phyloP scores from a whole-genome alignment of 768 basidiomycete species.

The Tylopilus vinaceipallidus region DNA sequence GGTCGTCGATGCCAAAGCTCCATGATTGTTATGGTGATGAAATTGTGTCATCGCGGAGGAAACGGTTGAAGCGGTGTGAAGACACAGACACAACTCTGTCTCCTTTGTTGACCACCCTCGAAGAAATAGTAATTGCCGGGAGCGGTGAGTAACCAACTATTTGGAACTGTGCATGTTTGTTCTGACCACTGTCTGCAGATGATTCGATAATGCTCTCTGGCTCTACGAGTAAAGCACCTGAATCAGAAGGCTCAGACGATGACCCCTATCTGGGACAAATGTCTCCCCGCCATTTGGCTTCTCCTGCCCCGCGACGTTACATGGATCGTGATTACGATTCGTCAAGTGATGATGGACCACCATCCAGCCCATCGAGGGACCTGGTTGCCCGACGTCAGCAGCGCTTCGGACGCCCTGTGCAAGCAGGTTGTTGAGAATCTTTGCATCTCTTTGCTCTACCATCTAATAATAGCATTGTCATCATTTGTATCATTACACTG shows the following conservation, averaged over 20 bases:
- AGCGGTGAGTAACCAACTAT: slow-evolving; percentile 27
- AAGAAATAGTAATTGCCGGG: slow-evolving; percentile 33
- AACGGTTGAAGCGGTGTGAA: slow-evolving; percentile 27
- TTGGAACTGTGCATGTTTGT: background rate
- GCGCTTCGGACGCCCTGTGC: slow-evolving; percentile 24
- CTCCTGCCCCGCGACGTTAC: slow-evolving; percentile 50
- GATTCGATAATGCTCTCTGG: slow-evolving; percentile 44
- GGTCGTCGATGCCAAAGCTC: slow-evolving; percentile 24
- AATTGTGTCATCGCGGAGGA: slow-evolving; percentile 9
- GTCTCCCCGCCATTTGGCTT: slow-evolving; percentile 66
- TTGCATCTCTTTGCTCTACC: slow-evolving; percentile 9
- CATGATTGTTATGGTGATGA: slow-evolving; percentile 16
- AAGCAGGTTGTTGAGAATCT: slow-evolving; percentile 6
- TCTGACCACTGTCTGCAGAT: slow-evolving; percentile 32
- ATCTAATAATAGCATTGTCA: slow-evolving; percentile 22
- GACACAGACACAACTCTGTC: slow-evolving; percentile 16
- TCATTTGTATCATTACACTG: slow-evolving; percentile 24
- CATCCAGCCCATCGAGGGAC: slow-evolving; percentile 48
- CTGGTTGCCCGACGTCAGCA: slow-evolving; percentile 40
- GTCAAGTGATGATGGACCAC: slow-evolving; percentile 48
- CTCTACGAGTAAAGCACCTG: background rate
- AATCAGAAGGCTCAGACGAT: slow-evolving; percentile 54
- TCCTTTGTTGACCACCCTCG: slow-evolving; percentile 17
- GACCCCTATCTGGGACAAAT: slow-evolving; percentile 63
- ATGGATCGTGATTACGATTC: slow-evolving; percentile 35